Conservation (phyloP, 1,284 basidiomycete genomes). For the Leccinum solheimii region DNA sequence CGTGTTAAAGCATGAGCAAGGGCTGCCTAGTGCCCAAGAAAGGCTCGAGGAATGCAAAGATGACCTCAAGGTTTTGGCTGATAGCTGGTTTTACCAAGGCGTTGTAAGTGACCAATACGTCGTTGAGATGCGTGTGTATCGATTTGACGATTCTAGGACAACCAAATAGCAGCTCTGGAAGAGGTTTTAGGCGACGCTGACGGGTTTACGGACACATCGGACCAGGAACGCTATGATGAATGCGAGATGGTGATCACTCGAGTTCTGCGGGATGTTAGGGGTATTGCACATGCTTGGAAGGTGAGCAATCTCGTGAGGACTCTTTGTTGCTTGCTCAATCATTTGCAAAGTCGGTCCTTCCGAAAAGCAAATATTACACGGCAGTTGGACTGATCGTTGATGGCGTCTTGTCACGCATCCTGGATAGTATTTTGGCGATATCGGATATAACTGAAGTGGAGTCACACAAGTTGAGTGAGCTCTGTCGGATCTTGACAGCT, state of each 20-base stretch:
- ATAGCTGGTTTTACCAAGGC: constrained; percentile 67
- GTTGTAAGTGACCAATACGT: constrained; percentile 49
- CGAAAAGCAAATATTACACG: constrained; percentile 64
- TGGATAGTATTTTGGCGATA: constrained; percentile 76
- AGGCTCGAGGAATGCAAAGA: constrained; percentile 52
- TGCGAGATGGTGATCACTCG: constrained; percentile 74
- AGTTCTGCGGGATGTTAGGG: constrained; percentile 67
- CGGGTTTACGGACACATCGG: constrained; percentile 71
- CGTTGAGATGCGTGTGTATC: constrained; percentile 4
- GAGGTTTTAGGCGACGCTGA: constrained; percentile 57
- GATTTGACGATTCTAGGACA: constrained; percentile 22
- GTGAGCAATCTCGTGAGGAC: constrained; percentile 43
- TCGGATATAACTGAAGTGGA: constrained; percentile 91
- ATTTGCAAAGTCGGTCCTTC: constrained; percentile 50
- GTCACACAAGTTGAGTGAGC: constrained; percentile 78
- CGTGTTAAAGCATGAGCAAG: constrained; percentile 33
- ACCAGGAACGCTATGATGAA: constrained; percentile 76
- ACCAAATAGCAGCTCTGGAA: constrained; percentile 15
- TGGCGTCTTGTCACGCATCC: constrained; percentile 64
- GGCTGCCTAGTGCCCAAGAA: constrained; percentile 39
- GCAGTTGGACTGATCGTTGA: constrained; percentile 79
- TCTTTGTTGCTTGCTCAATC: constrained; percentile 10
- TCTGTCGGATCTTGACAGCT: constrained; percentile 77
- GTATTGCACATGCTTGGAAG: constrained; percentile 70
- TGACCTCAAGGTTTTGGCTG: constrained; percentile 52